A percentile compares a stretch with the other conserved stretches of the same genome.
These are phyloP conservation scores for Nitzschia inconspicua DNA, from an alignment of 108 stramenopile genomes.

Conservation along the genomic window DNA sequence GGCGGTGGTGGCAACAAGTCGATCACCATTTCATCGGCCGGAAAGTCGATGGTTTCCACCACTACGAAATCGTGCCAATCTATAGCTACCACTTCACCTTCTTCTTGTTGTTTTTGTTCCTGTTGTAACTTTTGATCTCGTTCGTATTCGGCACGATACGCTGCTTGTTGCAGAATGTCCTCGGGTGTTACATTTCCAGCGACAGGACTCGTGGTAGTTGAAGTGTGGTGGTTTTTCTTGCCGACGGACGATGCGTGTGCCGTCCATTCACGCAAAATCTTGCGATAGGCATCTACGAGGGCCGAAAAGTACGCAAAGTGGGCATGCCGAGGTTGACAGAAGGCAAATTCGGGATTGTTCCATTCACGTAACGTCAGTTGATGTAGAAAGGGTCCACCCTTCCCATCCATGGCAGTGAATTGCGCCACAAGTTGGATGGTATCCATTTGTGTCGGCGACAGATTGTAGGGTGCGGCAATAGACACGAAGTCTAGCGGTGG, in stretches of 20 bases:
- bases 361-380: slow-evolving; percentile 79
- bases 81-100: slow-evolving; percentile 56
- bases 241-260: not conserved
- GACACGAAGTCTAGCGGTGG: slow-evolving; percentile 71
- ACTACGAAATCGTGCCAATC: slow-evolving; percentile 99
- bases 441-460: slow-evolving; percentile 81
- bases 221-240: not conserved
- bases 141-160: slow-evolving; percentile 81
- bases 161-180: slow-evolving; percentile 55
- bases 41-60: slow-evolving; percentile 97
- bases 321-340: slow-evolving; percentile 90
- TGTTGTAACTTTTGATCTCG: slow-evolving; percentile 66
- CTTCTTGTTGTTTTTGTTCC: slow-evolving; percentile 41
- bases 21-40: slow-evolving; percentile 79
- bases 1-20: slow-evolving; percentile 45
- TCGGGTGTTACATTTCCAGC: not conserved
- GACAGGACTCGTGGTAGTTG: not conserved
- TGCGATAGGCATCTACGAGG: slow-evolving; percentile 92
- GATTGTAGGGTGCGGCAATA: slow-evolving; percentile 70
- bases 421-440: slow-evolving; percentile 95
- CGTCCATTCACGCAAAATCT: slow-evolving; percentile 44
- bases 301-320: slow-evolving; percentile 96
- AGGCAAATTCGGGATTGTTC: slow-evolving; percentile 87
- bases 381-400: slow-evolving; percentile 76
- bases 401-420: slow-evolving; percentile 83